A percentile compares a stretch with the other conserved stretches of the same genome.
phyloP scores from a whole-genome alignment of 768 basidiomycete species.

The Neoboletus subvelutipes region DNA sequence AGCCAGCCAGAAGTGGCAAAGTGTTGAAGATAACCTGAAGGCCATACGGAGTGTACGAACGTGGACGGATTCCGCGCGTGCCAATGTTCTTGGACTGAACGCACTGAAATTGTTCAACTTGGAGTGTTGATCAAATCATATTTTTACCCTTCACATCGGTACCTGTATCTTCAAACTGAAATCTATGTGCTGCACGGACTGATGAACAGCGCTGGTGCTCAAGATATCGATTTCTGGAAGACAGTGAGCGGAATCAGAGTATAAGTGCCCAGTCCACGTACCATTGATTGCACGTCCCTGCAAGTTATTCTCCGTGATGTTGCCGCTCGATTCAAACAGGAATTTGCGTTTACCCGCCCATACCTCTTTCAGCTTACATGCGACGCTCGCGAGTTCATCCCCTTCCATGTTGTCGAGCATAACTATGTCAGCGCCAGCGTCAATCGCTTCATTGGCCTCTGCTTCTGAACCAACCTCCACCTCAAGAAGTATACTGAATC shows the following conservation, averaged over 20 bases:
- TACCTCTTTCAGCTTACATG: constrained; percentile 68
- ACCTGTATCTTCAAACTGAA: constrained; percentile 95
- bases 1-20: constrained; percentile 71
- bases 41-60: constrained; percentile 52
- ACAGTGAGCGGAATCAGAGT: constrained; percentile 1
- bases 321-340: constrained; percentile 91
- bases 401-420: constrained; percentile 97
- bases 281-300: constrained; percentile 80
- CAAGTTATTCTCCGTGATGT: constrained; percentile 87
- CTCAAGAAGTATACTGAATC: constrained; percentile 88
- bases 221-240: constrained; percentile 87
- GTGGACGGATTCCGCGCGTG: constrained; percentile 54
- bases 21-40: constrained; percentile 81
- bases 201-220: constrained; percentile 87
- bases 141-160: constrained; percentile 36
- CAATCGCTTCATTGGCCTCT: constrained; percentile 96
- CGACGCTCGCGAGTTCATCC: constrained; percentile 61
- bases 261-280: constrained; percentile 34
- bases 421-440: constrained; percentile 90
- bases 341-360: constrained; percentile 85
- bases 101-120: constrained; percentile 71
- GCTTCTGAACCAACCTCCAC: constrained; percentile 88
- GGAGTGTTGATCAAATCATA: constrained; percentile 17
- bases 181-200: constrained; percentile 92
- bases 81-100: constrained; percentile 68